Conservation (phyloP, 345 rosid species). For the Eucalyptus tenuipes region DNA sequence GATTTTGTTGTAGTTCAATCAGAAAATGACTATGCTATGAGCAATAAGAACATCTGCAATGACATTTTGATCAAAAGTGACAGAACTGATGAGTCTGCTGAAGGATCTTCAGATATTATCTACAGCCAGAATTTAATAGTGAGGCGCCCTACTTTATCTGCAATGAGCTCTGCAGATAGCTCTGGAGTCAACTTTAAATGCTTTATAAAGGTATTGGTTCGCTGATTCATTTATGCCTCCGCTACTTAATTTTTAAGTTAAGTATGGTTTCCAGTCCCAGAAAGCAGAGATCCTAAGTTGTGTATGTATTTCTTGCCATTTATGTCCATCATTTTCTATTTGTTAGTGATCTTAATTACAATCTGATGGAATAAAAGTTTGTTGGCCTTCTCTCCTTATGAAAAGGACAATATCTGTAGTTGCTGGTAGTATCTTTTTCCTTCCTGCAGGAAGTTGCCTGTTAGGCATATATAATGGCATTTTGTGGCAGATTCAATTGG, state of each 20-base stretch:
- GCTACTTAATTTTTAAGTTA: neutral
- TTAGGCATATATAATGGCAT: neutral
- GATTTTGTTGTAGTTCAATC: neutral
- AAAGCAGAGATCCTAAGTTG: neutral
- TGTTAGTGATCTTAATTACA: neutral
- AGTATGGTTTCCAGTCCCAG: neutral
- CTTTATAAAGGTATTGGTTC: conserved; percentile 66
- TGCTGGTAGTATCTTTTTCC: neutral
- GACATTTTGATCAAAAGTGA: conserved; percentile 15
- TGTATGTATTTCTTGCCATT: neutral
- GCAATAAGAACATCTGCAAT: neutral
- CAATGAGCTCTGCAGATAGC: conserved; percentile 8
- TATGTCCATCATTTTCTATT: neutral
- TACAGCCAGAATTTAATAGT: conserved; percentile 56
- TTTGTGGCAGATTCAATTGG: neutral
- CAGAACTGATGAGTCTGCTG: conserved; percentile 33
- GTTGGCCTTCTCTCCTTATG: neutral
- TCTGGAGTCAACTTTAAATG: conserved; percentile 57
- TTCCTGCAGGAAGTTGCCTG: neutral
- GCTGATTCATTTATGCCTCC: neutral
- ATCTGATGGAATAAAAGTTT: neutral
- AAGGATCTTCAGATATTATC: conserved; percentile 54
- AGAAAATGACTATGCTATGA: neutral
- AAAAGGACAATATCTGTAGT: neutral
- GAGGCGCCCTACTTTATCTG: conserved; percentile 17